Evolutionary conservation across 2,329 filamentous ascomycete genomes (phyloP).

Genomic region (Colletotrichum shisoi): DNA sequence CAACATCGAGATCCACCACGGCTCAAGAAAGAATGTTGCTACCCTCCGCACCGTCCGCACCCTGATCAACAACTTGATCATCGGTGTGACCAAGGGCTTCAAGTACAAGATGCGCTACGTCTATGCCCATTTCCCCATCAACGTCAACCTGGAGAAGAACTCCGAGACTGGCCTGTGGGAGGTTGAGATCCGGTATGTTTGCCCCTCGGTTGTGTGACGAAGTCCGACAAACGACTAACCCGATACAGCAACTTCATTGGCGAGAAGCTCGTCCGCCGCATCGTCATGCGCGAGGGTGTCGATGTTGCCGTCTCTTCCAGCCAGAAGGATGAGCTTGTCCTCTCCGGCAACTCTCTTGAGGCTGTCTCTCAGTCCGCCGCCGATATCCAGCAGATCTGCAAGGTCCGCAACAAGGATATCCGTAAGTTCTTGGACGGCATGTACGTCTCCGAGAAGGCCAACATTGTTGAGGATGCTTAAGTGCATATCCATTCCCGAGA

Average conservation of each 20-base stretch:
- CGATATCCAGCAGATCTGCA: constrained; percentile 99
- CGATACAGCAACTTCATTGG: constrained; percentile 87
- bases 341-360: constrained; percentile 95
- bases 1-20: constrained; percentile 98
- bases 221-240: constrained; percentile 8
- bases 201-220: too few relatives aligned
- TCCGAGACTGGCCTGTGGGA: constrained; percentile 84
- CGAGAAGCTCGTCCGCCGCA: constrained; percentile 97
- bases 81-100: constrained; percentile 98
- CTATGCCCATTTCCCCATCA: constrained; percentile 99
- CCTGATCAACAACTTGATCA: constrained; percentile 98
- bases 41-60: constrained; percentile 97
- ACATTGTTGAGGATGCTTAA: constrained; percentile 79
- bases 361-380: constrained; percentile 96
- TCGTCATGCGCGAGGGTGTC: constrained; percentile 89
- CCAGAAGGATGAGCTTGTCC: constrained; percentile 97
- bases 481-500: constrained; percentile 37
- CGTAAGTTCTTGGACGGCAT: constrained; percentile 99
- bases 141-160: constrained; percentile 99
- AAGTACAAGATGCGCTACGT: constrained; percentile 99
- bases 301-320: constrained; percentile 87
- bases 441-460: constrained; percentile 98
- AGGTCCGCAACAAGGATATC: constrained; percentile 99
- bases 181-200: constrained; percentile 92
- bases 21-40: constrained; percentile 95